Percentiles rank a stretch among this genome's conserved stretches.
These are phyloP conservation scores for Fusarium devonianum DNA, from an alignment of 2,329 filamentous ascomycete species.

Conservation along the genomic window DNA sequence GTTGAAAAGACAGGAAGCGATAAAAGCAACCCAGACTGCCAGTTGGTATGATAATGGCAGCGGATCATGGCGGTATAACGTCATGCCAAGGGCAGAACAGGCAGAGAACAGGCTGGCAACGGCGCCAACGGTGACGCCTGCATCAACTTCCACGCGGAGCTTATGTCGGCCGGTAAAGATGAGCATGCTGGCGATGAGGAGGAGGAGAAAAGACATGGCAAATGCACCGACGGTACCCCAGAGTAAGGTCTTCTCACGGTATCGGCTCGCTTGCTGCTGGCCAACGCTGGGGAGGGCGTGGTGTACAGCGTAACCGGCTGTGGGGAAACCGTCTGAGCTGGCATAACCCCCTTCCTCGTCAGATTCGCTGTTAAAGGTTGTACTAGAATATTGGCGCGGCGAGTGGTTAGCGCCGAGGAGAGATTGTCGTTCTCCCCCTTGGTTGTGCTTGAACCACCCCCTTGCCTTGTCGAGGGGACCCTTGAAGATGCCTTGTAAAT, in stretches of 20 bases:
- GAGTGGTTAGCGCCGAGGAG: constrained; percentile 41
- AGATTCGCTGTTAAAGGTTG: constrained; percentile 47
- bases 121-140: constrained; percentile 73
- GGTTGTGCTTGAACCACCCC: constrained; percentile 54
- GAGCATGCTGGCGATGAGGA: constrained; percentile 70
- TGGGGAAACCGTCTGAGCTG: constrained; percentile 59
- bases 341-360: constrained; percentile 59
- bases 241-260: constrained; percentile 64
- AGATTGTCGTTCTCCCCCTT: constrained; percentile 41
- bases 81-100: constrained; percentile 66
- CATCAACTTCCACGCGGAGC: constrained; percentile 74
- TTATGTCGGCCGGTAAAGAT: constrained; percentile 73
- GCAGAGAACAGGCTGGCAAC: constrained; percentile 71
- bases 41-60: constrained; percentile 54
- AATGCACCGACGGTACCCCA: constrained; percentile 63
- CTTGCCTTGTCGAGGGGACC: constrained; percentile 60
- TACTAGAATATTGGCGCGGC: constrained; percentile 43
- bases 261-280: constrained; percentile 58
- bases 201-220: constrained; percentile 66
- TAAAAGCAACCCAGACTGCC: constrained; percentile 49
- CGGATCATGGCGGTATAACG: constrained; percentile 59
- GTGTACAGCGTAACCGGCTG: constrained; percentile 60
- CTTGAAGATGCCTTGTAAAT: constrained; percentile 61
- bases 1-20: constrained; percentile 51
- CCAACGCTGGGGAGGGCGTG: constrained; percentile 61